A percentile compares a stretch with the other conserved stretches of the same genome.
Evolutionary conservation across 306 rosid genomes (phyloP).

Genomic region (Trichosanthes truncata): DNA sequence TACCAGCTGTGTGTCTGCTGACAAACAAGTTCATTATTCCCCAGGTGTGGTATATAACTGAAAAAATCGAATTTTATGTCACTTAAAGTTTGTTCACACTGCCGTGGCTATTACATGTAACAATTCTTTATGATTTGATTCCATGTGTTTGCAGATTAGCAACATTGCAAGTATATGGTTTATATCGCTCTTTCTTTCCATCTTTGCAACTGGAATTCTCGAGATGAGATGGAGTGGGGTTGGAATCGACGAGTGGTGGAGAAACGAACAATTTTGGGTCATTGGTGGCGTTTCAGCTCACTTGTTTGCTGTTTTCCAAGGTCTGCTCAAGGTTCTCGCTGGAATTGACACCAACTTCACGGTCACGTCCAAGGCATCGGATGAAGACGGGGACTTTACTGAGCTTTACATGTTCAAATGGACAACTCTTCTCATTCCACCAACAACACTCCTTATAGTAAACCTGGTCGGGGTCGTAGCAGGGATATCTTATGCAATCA

Average conservation of each 20-base stretch:
- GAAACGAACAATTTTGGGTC: conserved; percentile 97
- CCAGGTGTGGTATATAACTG: conserved; percentile 49
- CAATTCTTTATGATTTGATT: not conserved
- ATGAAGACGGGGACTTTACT: conserved; percentile 78
- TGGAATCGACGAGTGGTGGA: conserved; percentile 98
- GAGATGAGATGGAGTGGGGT: conserved; percentile 99
- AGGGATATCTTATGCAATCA: conserved; percentile 81
- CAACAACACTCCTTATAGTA: conserved; percentile 81
- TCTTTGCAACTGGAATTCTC: conserved; percentile 90
- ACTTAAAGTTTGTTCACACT: not conserved
- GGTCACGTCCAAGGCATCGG: conserved; percentile 93
- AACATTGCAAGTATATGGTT: conserved; percentile 97
- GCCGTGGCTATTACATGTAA: not conserved
- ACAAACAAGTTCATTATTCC: conserved; percentile 98
- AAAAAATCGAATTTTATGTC: not conserved
- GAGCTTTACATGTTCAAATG: conserved; percentile 95
- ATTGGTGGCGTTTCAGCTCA: conserved; percentile 92
- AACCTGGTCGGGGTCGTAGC: conserved; percentile 95
- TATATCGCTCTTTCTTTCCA: conserved; percentile 86
- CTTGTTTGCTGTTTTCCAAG: conserved; percentile 89
- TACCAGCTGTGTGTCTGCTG: conserved; percentile 94
- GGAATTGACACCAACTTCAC: conserved; percentile 98
- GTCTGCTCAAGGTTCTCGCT: conserved; percentile 88
- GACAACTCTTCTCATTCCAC: conserved; percentile 95
- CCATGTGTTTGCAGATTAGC: conserved; percentile 59